Conservation (phyloP, 2,329 filamentous ascomycete species). For the Arthrobotrys musiformis region DNA sequence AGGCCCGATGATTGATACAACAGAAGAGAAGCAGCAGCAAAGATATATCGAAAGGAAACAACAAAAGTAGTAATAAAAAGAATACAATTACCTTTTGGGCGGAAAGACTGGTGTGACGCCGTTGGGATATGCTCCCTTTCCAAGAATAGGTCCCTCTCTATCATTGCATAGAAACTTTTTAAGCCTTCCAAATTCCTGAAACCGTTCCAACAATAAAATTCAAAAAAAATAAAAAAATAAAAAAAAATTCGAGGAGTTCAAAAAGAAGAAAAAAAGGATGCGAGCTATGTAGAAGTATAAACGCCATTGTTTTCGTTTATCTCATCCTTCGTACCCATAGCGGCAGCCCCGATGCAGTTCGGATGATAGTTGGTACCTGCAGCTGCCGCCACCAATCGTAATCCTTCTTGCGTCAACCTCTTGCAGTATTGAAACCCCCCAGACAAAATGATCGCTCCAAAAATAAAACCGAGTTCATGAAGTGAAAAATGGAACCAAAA, state of each 20-base stretch:
- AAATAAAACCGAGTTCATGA: constrained; percentile 31
- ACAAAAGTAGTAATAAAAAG: background rate
- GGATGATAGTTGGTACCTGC: constrained; percentile 38
- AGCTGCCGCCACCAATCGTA: constrained; percentile 43
- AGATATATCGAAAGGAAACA: background rate
- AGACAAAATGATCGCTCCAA: constrained; percentile 11
- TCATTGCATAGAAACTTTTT: constrained; percentile 39
- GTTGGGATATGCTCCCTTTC: constrained; percentile 45
- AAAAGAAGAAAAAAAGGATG: constrained; percentile 18
- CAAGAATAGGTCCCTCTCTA: constrained; percentile 41
- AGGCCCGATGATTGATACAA: background rate
- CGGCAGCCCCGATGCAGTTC: constrained; percentile 27
- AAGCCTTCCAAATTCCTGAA: constrained; percentile 5
- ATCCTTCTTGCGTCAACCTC: constrained; percentile 34
- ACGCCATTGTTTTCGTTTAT: background rate
- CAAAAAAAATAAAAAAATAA: constrained; percentile 37
- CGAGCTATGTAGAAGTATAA: constrained; percentile 1
- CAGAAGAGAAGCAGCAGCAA: background rate
- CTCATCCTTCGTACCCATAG: background rate
- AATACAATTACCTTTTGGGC: constrained; percentile 26
- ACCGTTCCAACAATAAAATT: constrained; percentile 10
- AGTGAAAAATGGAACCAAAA: constrained; percentile 23
- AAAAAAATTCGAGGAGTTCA: constrained; percentile 15
- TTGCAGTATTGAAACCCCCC: constrained; percentile 27
- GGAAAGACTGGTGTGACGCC: constrained; percentile 33